Conservation (phyloP, 805 yeast genomes). For the Metschnikowia reukaufii region DNA sequence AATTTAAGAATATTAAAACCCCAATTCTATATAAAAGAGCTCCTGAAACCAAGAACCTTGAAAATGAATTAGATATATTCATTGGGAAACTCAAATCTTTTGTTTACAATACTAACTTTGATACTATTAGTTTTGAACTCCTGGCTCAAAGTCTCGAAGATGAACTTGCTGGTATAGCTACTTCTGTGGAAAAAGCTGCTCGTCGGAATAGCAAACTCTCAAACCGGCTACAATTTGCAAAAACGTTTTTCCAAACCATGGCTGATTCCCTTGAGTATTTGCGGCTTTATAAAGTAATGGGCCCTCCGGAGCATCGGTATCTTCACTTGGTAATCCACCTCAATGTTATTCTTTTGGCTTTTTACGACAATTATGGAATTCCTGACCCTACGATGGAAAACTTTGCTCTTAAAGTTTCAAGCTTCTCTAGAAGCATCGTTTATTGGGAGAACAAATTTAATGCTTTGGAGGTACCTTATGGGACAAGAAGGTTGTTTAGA, state of each 20-base stretch:
- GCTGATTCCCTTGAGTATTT: conserved; percentile 1
- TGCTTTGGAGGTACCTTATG: not conserved
- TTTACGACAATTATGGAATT: not conserved
- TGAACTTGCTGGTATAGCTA: not conserved
- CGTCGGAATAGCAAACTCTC: not conserved
- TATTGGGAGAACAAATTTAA: not conserved
- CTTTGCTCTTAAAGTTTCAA: not conserved
- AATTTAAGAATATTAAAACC: too few species aligned
- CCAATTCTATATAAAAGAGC: too few species aligned
- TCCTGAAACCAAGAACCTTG: not conserved
- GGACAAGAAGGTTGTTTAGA: not conserved
- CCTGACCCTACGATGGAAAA: not conserved
- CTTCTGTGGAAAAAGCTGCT: not conserved
- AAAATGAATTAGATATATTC: not conserved
- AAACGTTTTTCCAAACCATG: not conserved
- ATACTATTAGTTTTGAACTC: not conserved
- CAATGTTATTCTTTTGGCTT: not conserved
- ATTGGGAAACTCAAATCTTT: not conserved
- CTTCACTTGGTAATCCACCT: not conserved
- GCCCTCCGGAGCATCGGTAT: not conserved
- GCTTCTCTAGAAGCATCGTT: not conserved
- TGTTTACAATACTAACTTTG: not conserved
- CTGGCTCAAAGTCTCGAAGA: not conserved
- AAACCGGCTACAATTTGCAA: not conserved
- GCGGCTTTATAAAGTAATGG: not conserved